Percentiles rank a stretch among this genome's conserved stretches.
Conservation (phyloP, 768 basidiomycete species). For the Pisolithus albus region DNA sequence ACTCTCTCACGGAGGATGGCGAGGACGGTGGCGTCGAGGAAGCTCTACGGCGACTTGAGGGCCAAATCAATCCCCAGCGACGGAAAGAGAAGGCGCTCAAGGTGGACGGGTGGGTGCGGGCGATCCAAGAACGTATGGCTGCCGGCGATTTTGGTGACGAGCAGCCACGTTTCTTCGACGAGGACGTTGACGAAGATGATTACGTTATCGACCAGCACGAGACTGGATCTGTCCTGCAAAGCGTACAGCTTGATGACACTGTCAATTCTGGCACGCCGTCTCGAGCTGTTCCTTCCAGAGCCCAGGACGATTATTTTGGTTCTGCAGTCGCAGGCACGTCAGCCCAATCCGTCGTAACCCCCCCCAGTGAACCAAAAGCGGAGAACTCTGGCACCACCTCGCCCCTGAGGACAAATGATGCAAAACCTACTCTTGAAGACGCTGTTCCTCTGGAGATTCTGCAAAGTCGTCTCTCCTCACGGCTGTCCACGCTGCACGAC, state of each 20-base stretch:
- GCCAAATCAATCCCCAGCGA: constrained; percentile 70
- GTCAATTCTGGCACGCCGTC: constrained; percentile 16
- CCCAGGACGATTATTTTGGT: constrained; percentile 19
- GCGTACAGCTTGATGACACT: constrained; percentile 1
- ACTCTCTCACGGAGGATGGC: constrained; percentile 66
- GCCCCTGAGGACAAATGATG: constrained; percentile 30
- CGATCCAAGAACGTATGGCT: constrained; percentile 59
- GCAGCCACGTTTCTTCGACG: constrained; percentile 47
- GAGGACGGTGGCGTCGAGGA: constrained; percentile 78
- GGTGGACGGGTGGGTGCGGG: constrained; percentile 77
- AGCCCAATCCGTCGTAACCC: constrained; percentile 11
- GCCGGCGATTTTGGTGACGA: constrained; percentile 60
- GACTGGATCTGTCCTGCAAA: constrained; percentile 19
- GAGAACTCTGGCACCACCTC: constrained; percentile 14
- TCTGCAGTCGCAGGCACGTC: constrained; percentile 14
- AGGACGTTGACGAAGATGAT: constrained; percentile 32
- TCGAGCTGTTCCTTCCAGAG: constrained; percentile 14
- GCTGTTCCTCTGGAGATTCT: constrained; percentile 63
- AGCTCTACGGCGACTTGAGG: constrained; percentile 75
- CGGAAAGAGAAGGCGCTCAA: constrained; percentile 67
- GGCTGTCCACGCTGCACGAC: constrained; percentile 30
- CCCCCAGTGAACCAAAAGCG: constrained; percentile 2
- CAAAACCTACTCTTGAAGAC: constrained; percentile 51
- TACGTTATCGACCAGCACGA: constrained; percentile 27
- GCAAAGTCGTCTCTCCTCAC: constrained; percentile 45